Base-by-base conservation (phyloP, 176 grass and related monocot species). In the Ensete glaucum region DNA sequence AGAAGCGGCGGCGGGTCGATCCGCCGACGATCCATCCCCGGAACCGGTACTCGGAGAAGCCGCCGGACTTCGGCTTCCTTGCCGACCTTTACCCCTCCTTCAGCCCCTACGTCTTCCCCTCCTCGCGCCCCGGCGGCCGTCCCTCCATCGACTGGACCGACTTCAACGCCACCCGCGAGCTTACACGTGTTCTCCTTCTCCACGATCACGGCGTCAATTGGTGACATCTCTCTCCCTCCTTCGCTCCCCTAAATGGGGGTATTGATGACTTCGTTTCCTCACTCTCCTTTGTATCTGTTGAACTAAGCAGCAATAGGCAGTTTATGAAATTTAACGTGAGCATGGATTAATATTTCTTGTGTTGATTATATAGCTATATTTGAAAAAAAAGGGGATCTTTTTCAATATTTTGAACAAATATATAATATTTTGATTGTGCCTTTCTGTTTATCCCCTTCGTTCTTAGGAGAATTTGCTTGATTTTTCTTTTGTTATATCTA, bases 161-260 rank as follows among this genome's bases (percentile, higher is more conserved):
- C 71, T 87, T 87, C 82, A 51, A 78, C 55, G 82, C 86, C 64
- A 88, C 83, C 16, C 84, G 88, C 50, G 90, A 99, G 88, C 86
- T 99, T 62, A 99, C 90, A 59, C 86, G 91, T 26, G 95, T 99
- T 57, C 91, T 99, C 73, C 86, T 99, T 70, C 84, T 91, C 72
- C 95, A 94, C 60, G 95, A 99, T 84, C 86, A 99, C 63, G 85
- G 90, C 54, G 86, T 94, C 76, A 83, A 87, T 78, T 99, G 90
- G 85, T 84, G 57, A 81, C 34, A 50, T 26, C 1, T 55, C 57
- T 9, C 9, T 52, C 76, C 1, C 14, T 23, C 50, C 11, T 50
- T 8, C n/a, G 19, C 55, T 34, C 60, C 64, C 20, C 53, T 13
- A 50, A 51, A 0, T 43, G 34, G 52, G 34, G 34, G 34, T 43